These are phyloP conservation scores for Aspergillus sclerotioniger DNA, from an alignment of 495 filamentous ascomycete species.

Conservation along the genomic window DNA sequence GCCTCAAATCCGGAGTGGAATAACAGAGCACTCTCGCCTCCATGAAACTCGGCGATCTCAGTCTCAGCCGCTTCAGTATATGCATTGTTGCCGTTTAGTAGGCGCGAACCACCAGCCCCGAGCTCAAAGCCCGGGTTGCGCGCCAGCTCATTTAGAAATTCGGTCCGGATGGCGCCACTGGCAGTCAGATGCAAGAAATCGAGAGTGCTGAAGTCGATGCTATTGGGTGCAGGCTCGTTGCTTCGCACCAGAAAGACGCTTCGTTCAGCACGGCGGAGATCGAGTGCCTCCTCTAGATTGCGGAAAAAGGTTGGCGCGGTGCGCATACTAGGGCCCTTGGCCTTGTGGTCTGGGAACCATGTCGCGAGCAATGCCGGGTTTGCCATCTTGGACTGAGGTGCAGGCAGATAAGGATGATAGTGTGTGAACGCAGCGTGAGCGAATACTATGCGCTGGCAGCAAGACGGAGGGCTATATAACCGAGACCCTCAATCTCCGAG, in stretches of 20 bases:
- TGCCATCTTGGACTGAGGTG: no score
- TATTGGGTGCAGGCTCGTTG: neutral
- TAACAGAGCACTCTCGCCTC: constrained; percentile 58
- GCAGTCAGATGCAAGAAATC: neutral
- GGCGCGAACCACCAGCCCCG: constrained; percentile 43
- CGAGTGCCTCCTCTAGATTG: neutral
- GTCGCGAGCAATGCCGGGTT: neutral
- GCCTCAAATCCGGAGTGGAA: constrained; percentile 79
- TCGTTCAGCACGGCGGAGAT: neutral
- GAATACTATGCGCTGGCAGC: no score
- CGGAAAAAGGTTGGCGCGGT: neutral
- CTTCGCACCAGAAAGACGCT: neutral
- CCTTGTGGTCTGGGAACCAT: neutral
- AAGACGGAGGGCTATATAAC: no score
- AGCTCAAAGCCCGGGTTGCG: constrained; percentile 8
- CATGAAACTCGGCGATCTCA: constrained; percentile 64
- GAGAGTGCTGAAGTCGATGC: neutral
- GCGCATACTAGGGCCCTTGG: neutral
- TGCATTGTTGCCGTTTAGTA: constrained; percentile 62
- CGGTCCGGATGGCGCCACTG: neutral
- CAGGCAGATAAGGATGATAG: no score
- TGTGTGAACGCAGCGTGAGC: no score
- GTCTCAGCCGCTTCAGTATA: constrained; percentile 63
- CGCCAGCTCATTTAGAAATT: neutral
- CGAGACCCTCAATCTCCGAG: no score